Percentiles rank a stretch among this genome's conserved stretches.
phyloP scores from a whole-genome alignment of 2,329 filamentous ascomycete genomes.

The Orbilia ellipsospora region DNA sequence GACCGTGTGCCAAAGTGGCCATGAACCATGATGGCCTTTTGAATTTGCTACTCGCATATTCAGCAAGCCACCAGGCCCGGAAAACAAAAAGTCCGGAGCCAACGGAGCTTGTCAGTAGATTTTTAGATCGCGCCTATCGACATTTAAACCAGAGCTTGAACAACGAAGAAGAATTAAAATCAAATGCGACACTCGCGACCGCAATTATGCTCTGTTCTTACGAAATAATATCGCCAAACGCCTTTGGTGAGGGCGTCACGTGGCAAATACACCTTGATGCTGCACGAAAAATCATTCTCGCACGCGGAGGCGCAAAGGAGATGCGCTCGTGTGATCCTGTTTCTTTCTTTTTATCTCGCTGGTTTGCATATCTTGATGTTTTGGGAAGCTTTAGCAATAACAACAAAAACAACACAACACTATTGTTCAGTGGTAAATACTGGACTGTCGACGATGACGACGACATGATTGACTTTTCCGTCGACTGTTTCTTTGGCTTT shows the following conservation, averaged over 20 bases:
- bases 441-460: conserved; percentile 68
- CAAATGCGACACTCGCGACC: conserved; percentile 79
- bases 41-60: conserved; percentile 81
- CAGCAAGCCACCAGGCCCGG: conserved; percentile 82
- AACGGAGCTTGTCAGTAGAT: conserved; percentile 79
- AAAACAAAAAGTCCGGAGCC: conserved; percentile 80
- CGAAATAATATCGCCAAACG: conserved; percentile 83
- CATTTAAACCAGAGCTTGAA: conserved; percentile 75
- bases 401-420: conserved; percentile 64
- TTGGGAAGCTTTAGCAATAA: conserved; percentile 73
- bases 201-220: conserved; percentile 86
- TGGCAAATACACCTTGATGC: conserved; percentile 84
- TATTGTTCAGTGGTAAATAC: conserved; percentile 67
- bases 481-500: conserved; percentile 85
- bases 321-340: conserved; percentile 70
- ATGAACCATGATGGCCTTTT: conserved; percentile 77
- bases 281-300: conserved; percentile 78
- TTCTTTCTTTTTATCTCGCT: conserved; percentile 79
- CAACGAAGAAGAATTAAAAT: conserved; percentile 72
- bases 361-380: conserved; percentile 86
- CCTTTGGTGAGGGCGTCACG: conserved; percentile 80
- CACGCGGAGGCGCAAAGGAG: conserved; percentile 71
- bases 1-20: conserved; percentile 69
- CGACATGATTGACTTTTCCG: conserved; percentile 66
- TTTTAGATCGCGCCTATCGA: conserved; percentile 82